Percentiles rank a stretch among this genome's conserved stretches.
Conservation (phyloP, 768 basidiomycete species). For the Suillus clintonianus region DNA sequence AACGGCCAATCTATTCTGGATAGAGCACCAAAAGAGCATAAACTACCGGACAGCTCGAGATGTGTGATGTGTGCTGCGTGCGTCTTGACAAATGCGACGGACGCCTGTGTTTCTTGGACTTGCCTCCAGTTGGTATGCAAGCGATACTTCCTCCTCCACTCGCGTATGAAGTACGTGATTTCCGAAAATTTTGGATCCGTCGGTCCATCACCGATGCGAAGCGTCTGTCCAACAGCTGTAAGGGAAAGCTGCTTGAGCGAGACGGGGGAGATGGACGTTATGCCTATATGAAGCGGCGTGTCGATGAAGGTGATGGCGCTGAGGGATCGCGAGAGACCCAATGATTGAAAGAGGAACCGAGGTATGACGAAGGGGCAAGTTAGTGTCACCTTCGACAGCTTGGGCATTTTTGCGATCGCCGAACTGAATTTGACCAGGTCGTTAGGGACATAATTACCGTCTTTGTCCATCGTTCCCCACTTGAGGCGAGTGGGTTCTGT, state of each 20-base stretch:
- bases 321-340: conserved; percentile 29
- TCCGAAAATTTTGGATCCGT: conserved; percentile 33
- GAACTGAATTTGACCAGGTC: conserved; percentile 25
- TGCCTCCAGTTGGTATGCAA: conserved; percentile 31
- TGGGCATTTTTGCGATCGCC: conserved; percentile 32
- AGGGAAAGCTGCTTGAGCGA: conserved; percentile 28
- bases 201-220: conserved; percentile 36
- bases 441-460: conserved; percentile 31
- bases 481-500: conserved; percentile 37
- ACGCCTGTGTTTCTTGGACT: conserved; percentile 29
- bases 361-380: conserved; percentile 35
- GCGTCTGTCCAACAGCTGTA: conserved; percentile 34
- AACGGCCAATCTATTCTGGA: conserved; percentile 32
- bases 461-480: conserved; percentile 32
- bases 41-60: conserved; percentile 32
- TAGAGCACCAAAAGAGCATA: conserved; percentile 27
- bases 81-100: conserved; percentile 29
- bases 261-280: conserved; percentile 29
- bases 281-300: conserved; percentile 37
- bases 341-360: conserved; percentile 27
- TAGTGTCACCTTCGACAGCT: conserved; percentile 27
- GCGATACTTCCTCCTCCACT: conserved; percentile 38
- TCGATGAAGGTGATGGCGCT: conserved; percentile 30
- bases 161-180: conserved; percentile 35
- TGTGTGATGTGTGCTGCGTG: conserved; percentile 31